These are phyloP conservation scores for Lactarius evosmus DNA, from an alignment of 768 basidiomycete species.

Conservation along the genomic window DNA sequence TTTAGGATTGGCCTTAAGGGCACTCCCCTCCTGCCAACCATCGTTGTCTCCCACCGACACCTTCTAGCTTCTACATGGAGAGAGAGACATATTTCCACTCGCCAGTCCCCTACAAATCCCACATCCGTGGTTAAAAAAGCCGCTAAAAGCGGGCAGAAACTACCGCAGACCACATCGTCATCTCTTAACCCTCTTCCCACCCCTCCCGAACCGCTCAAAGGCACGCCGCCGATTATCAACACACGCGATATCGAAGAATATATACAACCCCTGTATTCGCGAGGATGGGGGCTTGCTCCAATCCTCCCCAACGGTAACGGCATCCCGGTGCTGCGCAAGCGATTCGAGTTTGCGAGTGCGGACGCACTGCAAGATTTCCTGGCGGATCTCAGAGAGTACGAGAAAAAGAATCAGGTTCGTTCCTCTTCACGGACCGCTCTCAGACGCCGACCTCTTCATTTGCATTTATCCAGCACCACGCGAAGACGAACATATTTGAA, in stretches of 20 bases:
- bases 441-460: not conserved
- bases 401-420: constrained; percentile 13
- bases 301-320: constrained; percentile 19
- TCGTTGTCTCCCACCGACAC: not conserved
- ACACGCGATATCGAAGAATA: constrained; percentile 17
- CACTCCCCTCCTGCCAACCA: not conserved
- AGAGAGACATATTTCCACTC: not conserved
- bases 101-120: not conserved
- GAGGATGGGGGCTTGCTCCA: constrained; percentile 20
- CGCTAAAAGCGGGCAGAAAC: not conserved
- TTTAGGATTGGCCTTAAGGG: not conserved
- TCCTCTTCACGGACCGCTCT: not conserved
- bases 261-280: constrained; percentile 16
- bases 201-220: not conserved
- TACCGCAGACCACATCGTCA: not conserved
- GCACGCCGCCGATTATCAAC: constrained; percentile 4
- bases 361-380: constrained; percentile 7
- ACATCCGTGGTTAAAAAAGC: not conserved
- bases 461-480: constrained; percentile 16
- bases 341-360: constrained; percentile 12
- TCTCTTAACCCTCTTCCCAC: constrained; percentile 11
- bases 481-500: constrained; percentile 5
- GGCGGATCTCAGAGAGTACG: constrained; percentile 14
- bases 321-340: constrained; percentile 22
- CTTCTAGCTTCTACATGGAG: not conserved